These are phyloP conservation scores for Breynia disticha DNA, from an alignment of 441 rosid species.

Conservation along the genomic window DNA sequence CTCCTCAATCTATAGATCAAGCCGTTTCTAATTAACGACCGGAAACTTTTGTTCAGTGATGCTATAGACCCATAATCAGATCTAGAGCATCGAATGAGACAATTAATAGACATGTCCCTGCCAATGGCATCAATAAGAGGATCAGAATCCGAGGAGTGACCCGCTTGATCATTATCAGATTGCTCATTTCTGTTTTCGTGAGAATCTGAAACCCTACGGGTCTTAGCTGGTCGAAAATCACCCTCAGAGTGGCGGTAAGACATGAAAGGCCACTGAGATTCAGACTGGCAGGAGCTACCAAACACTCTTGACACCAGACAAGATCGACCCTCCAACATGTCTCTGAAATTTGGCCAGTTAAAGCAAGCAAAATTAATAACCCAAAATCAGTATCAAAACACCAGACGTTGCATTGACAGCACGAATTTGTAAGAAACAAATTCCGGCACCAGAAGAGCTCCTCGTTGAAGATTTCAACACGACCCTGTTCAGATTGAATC, in stretches of 20 bases:
- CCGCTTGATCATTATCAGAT: slow-evolving; percentile 32
- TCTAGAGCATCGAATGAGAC: slow-evolving; percentile 70
- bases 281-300: slow-evolving; percentile 57
- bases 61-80: slow-evolving; percentile 78
- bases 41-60: slow-evolving; percentile 52
- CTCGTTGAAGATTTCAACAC: not conserved
- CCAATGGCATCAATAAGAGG: slow-evolving; percentile 64
- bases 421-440: not conserved
- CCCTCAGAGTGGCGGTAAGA: slow-evolving; percentile 19
- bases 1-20: slow-evolving; percentile 61
- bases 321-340: slow-evolving; percentile 76
- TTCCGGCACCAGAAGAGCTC: slow-evolving; percentile 17
- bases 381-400: slow-evolving; percentile 6
- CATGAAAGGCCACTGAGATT: slow-evolving; percentile 62
- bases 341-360: slow-evolving; percentile 28
- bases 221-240: slow-evolving; percentile 28
- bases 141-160: slow-evolving; percentile 46
- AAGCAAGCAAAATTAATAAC: slow-evolving; percentile 13
- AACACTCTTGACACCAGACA: slow-evolving; percentile 56
- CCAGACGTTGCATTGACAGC: slow-evolving; percentile 5
- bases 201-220: slow-evolving; percentile 23
- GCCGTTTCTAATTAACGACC: slow-evolving; percentile 59
- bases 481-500: slow-evolving; percentile 13
- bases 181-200: slow-evolving; percentile 13
- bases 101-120: slow-evolving; percentile 62